Evolutionary conservation across 1,284 basidiomycete genomes (phyloP), one percentile per base, ranked within the genome.

Genomic region (Cryptococcus amylolentus): DNA sequence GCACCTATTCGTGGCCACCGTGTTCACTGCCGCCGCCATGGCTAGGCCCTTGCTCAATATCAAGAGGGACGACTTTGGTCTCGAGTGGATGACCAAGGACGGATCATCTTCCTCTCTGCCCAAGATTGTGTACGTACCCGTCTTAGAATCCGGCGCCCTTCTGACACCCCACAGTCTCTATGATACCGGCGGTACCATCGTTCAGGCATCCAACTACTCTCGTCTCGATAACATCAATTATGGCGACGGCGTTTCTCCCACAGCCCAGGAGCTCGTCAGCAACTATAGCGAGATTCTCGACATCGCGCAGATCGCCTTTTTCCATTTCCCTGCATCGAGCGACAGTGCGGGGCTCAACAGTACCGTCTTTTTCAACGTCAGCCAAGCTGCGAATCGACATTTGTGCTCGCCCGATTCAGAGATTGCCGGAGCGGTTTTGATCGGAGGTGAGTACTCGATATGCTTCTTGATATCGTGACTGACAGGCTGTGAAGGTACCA

Each of bases 321-420:
- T 55, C 16, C 23, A 47, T 26, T 40, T 52, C 26, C 28, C 44
- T 26, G 49, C 45, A 16, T n/a, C 57, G 47, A 49, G 60, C 14
- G 54, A 49, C 10, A 41, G 40, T 16, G 41, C 49, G 12, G 51
- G 35, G 58, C 52, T 69, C 23, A 66, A 66, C 47, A 64, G 68
- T 13, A 64, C 60, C 2, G 57, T 67, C 20, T 63, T 64, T 6
- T 61, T 66, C 54, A 57, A 58, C 18, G 58, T 72, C 48, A 55
- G 59, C 7, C 63, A 66, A 49, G 50, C 62, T 12, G 64, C 66
- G 18, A 70, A 67, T 28, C 54, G 63, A 31, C 61, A 63, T 23
- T 55, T 72, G 4, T 72, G 71, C 49, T 54, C 56, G 1, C 51
- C 57, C 3, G 55, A 60, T 20, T 61, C 68, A 2, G 54, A 60